Percentiles rank a stretch among this genome's conserved stretches.
These are phyloP conservation scores for Beauveria sp. DNA, from an alignment of 2,329 filamentous ascomycete species.

Conservation along the genomic window DNA sequence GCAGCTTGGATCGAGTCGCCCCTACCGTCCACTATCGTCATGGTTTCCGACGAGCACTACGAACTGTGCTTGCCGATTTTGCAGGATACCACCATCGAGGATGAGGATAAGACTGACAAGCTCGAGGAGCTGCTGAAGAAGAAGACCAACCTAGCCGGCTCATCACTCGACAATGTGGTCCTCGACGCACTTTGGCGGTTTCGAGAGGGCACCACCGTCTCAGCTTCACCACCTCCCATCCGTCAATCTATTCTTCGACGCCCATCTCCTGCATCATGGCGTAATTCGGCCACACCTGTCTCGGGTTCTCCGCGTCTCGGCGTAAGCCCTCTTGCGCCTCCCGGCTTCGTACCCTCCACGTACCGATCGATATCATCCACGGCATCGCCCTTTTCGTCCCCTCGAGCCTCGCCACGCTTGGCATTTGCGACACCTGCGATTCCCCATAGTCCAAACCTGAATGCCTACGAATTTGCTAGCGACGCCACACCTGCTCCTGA, in stretches of 20 bases:
- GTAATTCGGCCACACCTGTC: slow-evolving; percentile 70
- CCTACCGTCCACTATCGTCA: slow-evolving; percentile 33
- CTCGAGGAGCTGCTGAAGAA: slow-evolving; percentile 78
- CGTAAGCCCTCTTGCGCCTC: slow-evolving; percentile 75
- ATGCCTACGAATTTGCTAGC: slow-evolving; percentile 88
- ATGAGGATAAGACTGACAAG: slow-evolving; percentile 92
- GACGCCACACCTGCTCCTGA: slow-evolving; percentile 75
- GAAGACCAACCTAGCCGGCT: slow-evolving; percentile 67
- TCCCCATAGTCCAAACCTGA: slow-evolving; percentile 87
- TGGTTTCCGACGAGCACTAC: slow-evolving; percentile 91
- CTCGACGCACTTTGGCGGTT: slow-evolving; percentile 86
- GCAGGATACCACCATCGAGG: slow-evolving; percentile 72
- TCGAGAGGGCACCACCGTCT: slow-evolving; percentile 56
- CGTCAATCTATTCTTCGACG: slow-evolving; percentile 85
- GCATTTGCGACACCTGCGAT: slow-evolving; percentile 85
- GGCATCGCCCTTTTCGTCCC: slow-evolving; percentile 87
- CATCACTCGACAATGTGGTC: slow-evolving; percentile 79
- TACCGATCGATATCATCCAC: slow-evolving; percentile 69
- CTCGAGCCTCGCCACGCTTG: slow-evolving; percentile 83
- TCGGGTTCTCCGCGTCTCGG: slow-evolving; percentile 75
- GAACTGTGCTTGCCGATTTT: slow-evolving; percentile 86
- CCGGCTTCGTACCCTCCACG: slow-evolving; percentile 71
- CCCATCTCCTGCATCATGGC: slow-evolving; percentile 90
- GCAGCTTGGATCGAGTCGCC: not conserved
- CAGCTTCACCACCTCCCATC: slow-evolving; percentile 73